These are phyloP conservation scores for Solanum piurae DNA, from an alignment of 257 asterid species.

Conservation along the genomic window DNA sequence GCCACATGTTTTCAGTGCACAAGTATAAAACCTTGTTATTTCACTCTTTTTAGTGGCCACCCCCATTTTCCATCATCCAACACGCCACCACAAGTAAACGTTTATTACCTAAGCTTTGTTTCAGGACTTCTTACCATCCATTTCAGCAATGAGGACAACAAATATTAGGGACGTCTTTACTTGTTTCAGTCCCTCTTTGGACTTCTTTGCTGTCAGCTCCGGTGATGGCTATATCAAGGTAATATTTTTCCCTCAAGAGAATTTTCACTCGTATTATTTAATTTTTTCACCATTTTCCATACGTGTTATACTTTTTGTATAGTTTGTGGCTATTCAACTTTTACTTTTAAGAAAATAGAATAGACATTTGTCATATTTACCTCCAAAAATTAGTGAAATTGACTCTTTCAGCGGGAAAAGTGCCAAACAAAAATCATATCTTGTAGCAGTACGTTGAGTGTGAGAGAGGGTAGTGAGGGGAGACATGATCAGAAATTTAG, in stretches of 20 bases:
- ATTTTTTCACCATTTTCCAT: too few species aligned
- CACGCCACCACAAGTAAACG: not conserved
- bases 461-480: not conserved
- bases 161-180: conserved; percentile 55
- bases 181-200: conserved; percentile 59
- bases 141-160: conserved; percentile 34
- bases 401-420: not conserved
- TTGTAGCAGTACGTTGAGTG: not conserved
- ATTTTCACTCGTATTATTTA: too few species aligned
- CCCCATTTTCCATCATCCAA: not conserved
- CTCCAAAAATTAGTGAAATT: too few species aligned
- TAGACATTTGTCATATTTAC: too few species aligned
- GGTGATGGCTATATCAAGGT: conserved; percentile 41
- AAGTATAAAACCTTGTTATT: not conserved
- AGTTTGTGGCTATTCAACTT: too few species aligned
- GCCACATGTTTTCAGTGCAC: not conserved
- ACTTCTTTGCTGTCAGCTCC: conserved; percentile 46
- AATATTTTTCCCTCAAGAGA: too few species aligned
- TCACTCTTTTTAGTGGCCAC: not conserved
- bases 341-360: too few species aligned
- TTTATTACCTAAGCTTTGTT: not conserved
- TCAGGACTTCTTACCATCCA: not conserved
- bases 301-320: too few species aligned
- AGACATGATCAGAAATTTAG: not conserved
- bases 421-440: not conserved